Evolutionary conservation across 2,329 filamentous ascomycete species (phyloP), one percentile per base, ranked within the genome.

Genomic region (Teratosphaeria zuluensis): DNA sequence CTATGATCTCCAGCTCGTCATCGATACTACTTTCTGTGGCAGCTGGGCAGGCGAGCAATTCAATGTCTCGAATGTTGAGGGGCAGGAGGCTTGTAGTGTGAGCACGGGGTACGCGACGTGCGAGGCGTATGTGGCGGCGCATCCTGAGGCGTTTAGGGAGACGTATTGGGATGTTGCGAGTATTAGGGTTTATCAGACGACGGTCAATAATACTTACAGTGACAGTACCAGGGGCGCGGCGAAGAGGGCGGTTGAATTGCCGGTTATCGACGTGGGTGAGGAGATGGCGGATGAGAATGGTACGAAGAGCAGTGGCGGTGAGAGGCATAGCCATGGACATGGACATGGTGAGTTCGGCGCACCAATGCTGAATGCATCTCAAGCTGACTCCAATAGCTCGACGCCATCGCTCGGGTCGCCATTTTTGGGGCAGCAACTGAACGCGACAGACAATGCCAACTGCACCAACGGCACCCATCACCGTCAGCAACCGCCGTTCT

Each of bases 11-110:
- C 82, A 86, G 66, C 84, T 96, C 63, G 82, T 92, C 63, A 86
- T 94, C 73, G 84, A 92, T 74, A 94, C 86, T 0, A 88, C 88
- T 5, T 90, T 95, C 72, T 96, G 92, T 73, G 92, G 92, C 21
- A 83, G 87, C 69, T 96, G 91, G 91, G 91, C 91, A 7, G 89
- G 89, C 9, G n/a, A 42, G 4, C 83, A 85, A 35, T 95, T 88
- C 86, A 55, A 46, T 3, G 67, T 69, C 54, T 68, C 72, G 33
- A 79, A 85, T 60, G 79, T 81, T 51, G 92, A 88, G 72, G 42
- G 42, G n/a, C 42, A 46, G 38, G 14, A 46, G 38, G 16, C 14
- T 19, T 55, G 54, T 19, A 74, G 79, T 1, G 74, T 80, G 48
- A 77, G 83, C 12, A 73, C 71, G 12, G 69, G 69, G 64, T 88